phyloP scores from a whole-genome alignment of 495 filamentous ascomycete species.

The Cudoniella acicularis region DNA sequence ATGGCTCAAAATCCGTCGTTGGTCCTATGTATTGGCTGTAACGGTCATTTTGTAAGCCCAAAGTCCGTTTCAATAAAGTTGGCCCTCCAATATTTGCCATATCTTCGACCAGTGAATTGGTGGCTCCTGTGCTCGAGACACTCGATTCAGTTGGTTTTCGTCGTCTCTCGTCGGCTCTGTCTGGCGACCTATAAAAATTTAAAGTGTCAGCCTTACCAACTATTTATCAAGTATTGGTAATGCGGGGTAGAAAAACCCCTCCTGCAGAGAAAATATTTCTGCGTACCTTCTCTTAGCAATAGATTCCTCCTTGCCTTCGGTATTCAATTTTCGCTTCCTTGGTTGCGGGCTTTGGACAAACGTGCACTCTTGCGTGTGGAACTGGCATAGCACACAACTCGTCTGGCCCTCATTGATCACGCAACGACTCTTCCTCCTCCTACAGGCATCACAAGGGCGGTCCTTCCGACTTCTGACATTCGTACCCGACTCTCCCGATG shows the following conservation, averaged over 20 bases:
- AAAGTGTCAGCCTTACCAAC: conserved; percentile 9
- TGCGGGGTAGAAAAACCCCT: background rate
- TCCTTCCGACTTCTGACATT: conserved; percentile 39
- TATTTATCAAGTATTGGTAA: background rate
- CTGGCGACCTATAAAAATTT: conserved; percentile 38
- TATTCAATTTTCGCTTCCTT: conserved; percentile 70
- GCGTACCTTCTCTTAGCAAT: conserved; percentile 54
- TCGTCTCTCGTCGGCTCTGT: conserved; percentile 49
- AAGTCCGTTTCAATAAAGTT: conserved; percentile 58
- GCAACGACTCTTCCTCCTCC: conserved; percentile 81
- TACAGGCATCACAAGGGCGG: conserved; percentile 59
- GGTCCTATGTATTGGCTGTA: conserved; percentile 64
- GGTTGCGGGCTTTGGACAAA: conserved; percentile 62
- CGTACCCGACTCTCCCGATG: conserved; percentile 43
- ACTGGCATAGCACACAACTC: conserved; percentile 59
- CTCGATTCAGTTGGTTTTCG: conserved; percentile 48
- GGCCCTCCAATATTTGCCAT: conserved; percentile 60
- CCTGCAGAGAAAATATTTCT: conserved; percentile 23
- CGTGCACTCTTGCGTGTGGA: conserved; percentile 59
- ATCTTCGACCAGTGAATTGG: conserved; percentile 52
- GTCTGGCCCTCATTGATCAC: conserved; percentile 74
- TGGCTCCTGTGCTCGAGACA: conserved; percentile 47
- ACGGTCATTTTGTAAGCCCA: conserved; percentile 59
- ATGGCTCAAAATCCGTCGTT: conserved; percentile 70
- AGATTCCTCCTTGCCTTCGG: conserved; percentile 54